Conservation (phyloP, 2,329 filamentous ascomycete species). For the Juglanconis juglandina region DNA sequence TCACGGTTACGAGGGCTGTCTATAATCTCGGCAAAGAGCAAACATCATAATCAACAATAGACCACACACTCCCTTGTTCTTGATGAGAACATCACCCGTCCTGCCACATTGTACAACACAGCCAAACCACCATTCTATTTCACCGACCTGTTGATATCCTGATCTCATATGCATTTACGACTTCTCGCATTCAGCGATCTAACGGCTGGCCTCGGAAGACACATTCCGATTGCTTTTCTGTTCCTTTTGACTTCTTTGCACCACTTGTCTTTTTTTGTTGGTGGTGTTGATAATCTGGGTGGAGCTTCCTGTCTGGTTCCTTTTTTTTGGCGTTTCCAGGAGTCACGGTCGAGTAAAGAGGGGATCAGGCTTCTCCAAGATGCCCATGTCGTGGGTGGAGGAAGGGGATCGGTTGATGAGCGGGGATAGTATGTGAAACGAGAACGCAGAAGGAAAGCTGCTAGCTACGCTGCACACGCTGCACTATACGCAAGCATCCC, state of each 20-base stretch:
- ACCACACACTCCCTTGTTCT: not conserved
- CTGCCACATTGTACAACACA: conserved; percentile 11
- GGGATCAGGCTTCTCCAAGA: too few species aligned
- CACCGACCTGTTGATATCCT: conserved; percentile 14
- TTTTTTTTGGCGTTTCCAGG: conserved; percentile 12
- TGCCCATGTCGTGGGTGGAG: not conserved
- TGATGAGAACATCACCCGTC: not conserved
- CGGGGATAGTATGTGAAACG: too few species aligned
- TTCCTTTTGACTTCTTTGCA: not conserved
- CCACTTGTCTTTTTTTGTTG: not conserved
- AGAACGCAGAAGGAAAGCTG: too few species aligned
- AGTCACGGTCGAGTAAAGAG: not conserved
- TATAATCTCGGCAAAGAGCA: conserved; percentile 27
- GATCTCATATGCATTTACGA: conserved; percentile 16
- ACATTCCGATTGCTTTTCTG: not conserved
- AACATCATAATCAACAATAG: conserved; percentile 13
- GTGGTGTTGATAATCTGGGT: not conserved
- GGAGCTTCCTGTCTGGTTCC: not conserved
- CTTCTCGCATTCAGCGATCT: conserved; percentile 16
- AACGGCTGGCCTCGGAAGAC: conserved; percentile 2
- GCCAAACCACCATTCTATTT: conserved; percentile 7
- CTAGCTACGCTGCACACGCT: not conserved
- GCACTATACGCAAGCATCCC: not conserved
- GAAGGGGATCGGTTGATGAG: not conserved
- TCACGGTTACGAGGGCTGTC: conserved; percentile 26